Percentiles rank a stretch among this genome's conserved stretches.
phyloP scores from a whole-genome alignment of 108 stramenopile genomes.

The Chaetoceros muelleri region DNA sequence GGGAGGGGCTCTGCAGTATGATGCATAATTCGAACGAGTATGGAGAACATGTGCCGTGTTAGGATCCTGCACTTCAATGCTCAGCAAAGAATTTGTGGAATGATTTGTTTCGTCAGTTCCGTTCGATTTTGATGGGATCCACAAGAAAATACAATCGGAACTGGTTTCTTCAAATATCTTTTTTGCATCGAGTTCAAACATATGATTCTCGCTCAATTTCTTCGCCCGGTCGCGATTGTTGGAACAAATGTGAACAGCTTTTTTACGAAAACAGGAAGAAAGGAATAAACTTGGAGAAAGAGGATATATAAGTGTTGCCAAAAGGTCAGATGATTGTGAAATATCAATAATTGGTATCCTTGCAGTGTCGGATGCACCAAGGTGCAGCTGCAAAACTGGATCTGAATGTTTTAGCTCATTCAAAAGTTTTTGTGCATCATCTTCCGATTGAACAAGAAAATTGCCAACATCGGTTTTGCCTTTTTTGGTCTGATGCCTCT shows the following conservation, averaged over 20 bases:
- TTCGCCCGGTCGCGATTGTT: slow-evolving; percentile 13
- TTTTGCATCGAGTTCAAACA: slow-evolving; percentile 40
- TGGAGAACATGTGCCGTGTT: slow-evolving; percentile 58
- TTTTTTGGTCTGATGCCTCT: too few species aligned
- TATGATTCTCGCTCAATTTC: slow-evolving; percentile 24
- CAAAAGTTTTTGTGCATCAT: neutral
- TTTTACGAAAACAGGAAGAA: slow-evolving; percentile 27
- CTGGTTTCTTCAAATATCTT: slow-evolving; percentile 56
- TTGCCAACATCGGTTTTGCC: too few species aligned
- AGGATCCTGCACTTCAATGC: slow-evolving; percentile 65
- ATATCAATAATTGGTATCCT: neutral
- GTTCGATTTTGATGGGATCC: slow-evolving; percentile 18
- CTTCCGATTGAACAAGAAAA: too few species aligned
- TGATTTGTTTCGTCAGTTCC: too few species aligned
- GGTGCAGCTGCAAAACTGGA: slow-evolving; percentile 1
- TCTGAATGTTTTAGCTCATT: slow-evolving; percentile 6
- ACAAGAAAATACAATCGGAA: slow-evolving; percentile 56
- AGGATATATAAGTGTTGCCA: slow-evolving; percentile 33
- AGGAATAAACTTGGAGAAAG: slow-evolving; percentile 20
- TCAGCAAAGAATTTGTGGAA: slow-evolving; percentile 23
- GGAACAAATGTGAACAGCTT: slow-evolving; percentile 29
- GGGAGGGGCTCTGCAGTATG: slow-evolving; percentile 87
- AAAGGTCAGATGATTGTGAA: slow-evolving; percentile 5
- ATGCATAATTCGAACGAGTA: slow-evolving; percentile 45
- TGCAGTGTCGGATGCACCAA: neutral